Base-by-base conservation (phyloP, 768 basidiomycete genomes). In the Boletus insuetus region DNA sequence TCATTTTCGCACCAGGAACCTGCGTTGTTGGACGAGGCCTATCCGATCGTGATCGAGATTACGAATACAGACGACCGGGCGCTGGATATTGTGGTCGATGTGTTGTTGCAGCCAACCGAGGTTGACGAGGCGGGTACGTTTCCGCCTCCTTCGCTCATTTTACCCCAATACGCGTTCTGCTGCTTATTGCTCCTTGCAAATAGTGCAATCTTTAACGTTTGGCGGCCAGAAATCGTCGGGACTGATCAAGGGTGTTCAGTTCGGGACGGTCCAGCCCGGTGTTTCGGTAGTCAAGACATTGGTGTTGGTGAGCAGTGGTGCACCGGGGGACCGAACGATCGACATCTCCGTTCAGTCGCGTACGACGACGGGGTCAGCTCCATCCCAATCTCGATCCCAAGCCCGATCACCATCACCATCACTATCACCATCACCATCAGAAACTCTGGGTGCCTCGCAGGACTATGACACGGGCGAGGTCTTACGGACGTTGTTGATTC, bases 331-430 rank as follows among this genome's bases (percentile, higher is more conserved):
- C 49, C 81, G 93, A 42, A 78, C 84, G 42, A 69, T 97, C 51
- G 94, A 97, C 65, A 74, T 96, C 35, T 94, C 92, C 0, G 73
- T 95, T 35, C 87, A 86, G 53, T 86, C 91, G 10, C 76, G 74
- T 22, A 65, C 79, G 24, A 51, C 45, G 8, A 37, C 39, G 26
- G 40, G 13, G 8, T 16, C 19, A 22, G 39, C 3, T 9, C 2
- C 34, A 3, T 7, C 53, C 7, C 32, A 61, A 1, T 47, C 62
- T 51, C 37, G 38, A 56, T 5, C 49, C 17, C 39, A 16, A n/a
- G 5, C 17, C 2, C 51, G 54, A 13, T 40, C 44, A 2, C n/a
- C 49, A 31, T 60, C 44, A 2, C n/a, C 49, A 13, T 40, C 44
- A 2, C n/a, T 46, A 31, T 60, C 44, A 2, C n/a, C 49, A 20